Conservation (phyloP, 164 flowering plant genomes). For the Magnolia changhungtana region DNA sequence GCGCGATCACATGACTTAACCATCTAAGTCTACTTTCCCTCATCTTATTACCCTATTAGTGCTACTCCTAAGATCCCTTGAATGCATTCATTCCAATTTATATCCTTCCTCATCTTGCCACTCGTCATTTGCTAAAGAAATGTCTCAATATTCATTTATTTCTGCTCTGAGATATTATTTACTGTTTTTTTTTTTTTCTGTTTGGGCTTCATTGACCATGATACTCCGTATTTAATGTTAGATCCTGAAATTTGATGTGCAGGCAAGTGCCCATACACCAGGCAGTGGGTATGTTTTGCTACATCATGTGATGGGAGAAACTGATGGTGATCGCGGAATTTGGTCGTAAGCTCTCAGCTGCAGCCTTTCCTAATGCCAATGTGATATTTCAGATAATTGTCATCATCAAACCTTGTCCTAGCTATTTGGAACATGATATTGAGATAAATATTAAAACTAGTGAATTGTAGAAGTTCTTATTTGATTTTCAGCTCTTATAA, state of each 20-base stretch:
- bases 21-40: neutral
- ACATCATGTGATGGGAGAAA: conserved; percentile 99
- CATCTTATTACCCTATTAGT: neutral
- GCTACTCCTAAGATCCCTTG: neutral
- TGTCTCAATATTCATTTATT: no score
- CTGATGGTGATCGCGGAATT: conserved; percentile 87
- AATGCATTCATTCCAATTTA: neutral
- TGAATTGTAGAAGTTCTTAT: no score
- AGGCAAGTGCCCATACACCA: conserved; percentile 78
- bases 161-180: neutral
- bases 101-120: neutral
- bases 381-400: neutral
- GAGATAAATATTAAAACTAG: no score
- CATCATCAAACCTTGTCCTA: neutral
- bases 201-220: neutral
- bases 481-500: no score
- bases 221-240: neutral
- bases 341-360: conserved; percentile 77
- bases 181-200: neutral
- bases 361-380: neutral
- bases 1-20: neutral
- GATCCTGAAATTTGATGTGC: neutral
- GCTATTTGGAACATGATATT: neutral
- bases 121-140: no score
- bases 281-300: conserved; percentile 98